These are phyloP conservation scores for Albugo laibachii DNA, from an alignment of 352 stramenopile genomes.

Conservation along the genomic window DNA sequence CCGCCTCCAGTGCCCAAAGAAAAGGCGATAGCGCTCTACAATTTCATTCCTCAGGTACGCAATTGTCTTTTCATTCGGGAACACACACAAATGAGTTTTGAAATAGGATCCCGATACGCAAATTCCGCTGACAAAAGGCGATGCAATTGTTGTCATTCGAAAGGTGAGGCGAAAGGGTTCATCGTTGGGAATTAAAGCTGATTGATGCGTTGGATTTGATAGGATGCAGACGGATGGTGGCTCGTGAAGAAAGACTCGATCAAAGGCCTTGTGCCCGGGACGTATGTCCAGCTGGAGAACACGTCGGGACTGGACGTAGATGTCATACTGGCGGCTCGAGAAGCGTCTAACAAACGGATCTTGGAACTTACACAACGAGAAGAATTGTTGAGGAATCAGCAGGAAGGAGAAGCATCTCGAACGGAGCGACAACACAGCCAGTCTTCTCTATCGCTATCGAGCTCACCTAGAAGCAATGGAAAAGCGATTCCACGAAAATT, in stretches of 20 bases:
- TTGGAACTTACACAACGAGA: slow-evolving; percentile 9
- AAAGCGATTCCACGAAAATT: slow-evolving; percentile 32
- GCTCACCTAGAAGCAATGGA: slow-evolving; percentile 3
- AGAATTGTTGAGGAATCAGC: slow-evolving; percentile 1
- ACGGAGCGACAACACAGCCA: slow-evolving; percentile 4
- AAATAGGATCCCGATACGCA: slow-evolving; percentile 34
- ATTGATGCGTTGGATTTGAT: neutral
- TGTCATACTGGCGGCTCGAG: slow-evolving; percentile 39
- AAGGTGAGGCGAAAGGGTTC: slow-evolving; percentile 11
- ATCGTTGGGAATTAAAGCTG: neutral
- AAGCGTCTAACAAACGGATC: slow-evolving; percentile 52
- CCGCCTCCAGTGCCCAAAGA: slow-evolving; percentile 8
- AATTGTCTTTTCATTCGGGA: neutral
- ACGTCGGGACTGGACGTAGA: slow-evolving; percentile 28
- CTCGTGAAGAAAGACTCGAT: slow-evolving; percentile 57
- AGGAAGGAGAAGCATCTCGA: slow-evolving; percentile 5
- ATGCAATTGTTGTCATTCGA: slow-evolving; percentile 52
- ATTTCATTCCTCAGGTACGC: slow-evolving; percentile 45
- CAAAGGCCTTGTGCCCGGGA: slow-evolving; percentile 59
- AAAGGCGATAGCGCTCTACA: slow-evolving; percentile 48
- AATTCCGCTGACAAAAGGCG: slow-evolving; percentile 41
- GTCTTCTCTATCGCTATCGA: slow-evolving; percentile 16
- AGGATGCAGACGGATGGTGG: slow-evolving; percentile 66
- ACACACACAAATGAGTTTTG: neutral
- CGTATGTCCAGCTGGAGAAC: slow-evolving; percentile 51